Evolutionary conservation across 2,329 filamentous ascomycete species (phyloP), one percentile per base, ranked within the genome.

Genomic region (Arachnomyces sp.): DNA sequence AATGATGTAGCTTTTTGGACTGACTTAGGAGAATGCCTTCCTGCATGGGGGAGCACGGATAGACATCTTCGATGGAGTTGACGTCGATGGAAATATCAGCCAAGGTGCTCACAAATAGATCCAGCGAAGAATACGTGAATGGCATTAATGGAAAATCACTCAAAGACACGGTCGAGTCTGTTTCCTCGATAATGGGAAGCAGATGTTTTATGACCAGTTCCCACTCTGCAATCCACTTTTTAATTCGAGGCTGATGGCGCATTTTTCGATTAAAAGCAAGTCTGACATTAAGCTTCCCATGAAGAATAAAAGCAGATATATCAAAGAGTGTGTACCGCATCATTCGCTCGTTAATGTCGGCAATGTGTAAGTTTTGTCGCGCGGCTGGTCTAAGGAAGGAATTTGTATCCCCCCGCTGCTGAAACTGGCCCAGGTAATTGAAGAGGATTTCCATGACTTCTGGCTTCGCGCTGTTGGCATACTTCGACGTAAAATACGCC

Each of bases 121-220:
- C 45, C 31, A 74, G 55, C 1, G 53, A 55, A 1, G 62, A 49
- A 21, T 72, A 68, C 1, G 57, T 63, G 31, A 67, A 54, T 3
- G 61, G 59, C 12, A 72, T 57, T 5, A 73, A 55, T 2, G 65
- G 63, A 28, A 64, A 69, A 38, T 72, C 69, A 31, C 57, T 65
- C 4, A 66, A 47, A n/a, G n/a, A n/a, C n/a, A n/a, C n/a, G n/a
- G n/a, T n/a, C n/a, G n/a, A n/a, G n/a, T n/a, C n/a, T n/a, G n/a
- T n/a, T n/a, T n/a, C n/a, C n/a, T n/a, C n/a, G n/a, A n/a, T n/a
- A n/a, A n/a, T n/a, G n/a, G n/a, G n/a, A n/a, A n/a, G n/a, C n/a
- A n/a, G n/a, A n/a, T n/a, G n/a, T n/a, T n/a, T n/a, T n/a, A n/a
- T n/a, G n/a, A n/a, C n/a, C n/a, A n/a, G n/a, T n/a, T n/a, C n/a